Conservation (phyloP, 208 protist genomes). For the Histomonas meleagridis region DNA sequence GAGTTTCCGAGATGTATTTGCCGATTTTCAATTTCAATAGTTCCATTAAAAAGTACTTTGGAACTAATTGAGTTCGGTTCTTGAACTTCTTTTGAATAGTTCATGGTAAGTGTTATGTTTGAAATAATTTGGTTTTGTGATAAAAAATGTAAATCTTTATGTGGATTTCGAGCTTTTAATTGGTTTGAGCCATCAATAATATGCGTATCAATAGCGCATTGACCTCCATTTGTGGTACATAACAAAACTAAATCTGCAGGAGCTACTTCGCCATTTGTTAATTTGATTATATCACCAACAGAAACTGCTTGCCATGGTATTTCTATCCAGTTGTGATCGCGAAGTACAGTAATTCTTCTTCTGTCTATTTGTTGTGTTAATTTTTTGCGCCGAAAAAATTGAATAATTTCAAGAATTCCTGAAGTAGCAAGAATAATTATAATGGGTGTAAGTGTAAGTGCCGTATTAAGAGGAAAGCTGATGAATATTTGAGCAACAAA, state of each 20-base stretch:
- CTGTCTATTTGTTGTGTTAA: not conserved
- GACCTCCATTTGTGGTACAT: not conserved
- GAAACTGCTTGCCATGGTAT: not conserved
- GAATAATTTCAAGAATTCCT: not conserved
- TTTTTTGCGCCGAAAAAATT: not conserved
- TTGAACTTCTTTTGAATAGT: no score
- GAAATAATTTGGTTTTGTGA: no score
- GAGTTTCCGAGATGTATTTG: no score
- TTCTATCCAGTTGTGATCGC: not conserved
- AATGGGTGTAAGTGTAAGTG: not conserved
- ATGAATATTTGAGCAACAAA: no score
- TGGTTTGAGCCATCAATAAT: constrained; percentile 25
- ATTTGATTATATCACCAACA: constrained; percentile 32
- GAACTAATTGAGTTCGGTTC: no score
- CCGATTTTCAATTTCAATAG: no score
- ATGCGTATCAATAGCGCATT: not conserved
- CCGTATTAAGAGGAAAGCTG: not conserved
- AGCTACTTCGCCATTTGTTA: constrained; percentile 16
- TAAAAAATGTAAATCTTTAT: no score
- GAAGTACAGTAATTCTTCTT: not conserved
- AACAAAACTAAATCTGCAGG: constrained; percentile 12
- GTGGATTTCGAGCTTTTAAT: not conserved
- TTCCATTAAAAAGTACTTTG: no score
- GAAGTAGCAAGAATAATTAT: not conserved
- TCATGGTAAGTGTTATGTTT: no score